Evolutionary conservation across 2,329 filamentous ascomycete species (phyloP), one percentile per base, ranked within the genome.

Genomic region (Diaporthe helianthi): DNA sequence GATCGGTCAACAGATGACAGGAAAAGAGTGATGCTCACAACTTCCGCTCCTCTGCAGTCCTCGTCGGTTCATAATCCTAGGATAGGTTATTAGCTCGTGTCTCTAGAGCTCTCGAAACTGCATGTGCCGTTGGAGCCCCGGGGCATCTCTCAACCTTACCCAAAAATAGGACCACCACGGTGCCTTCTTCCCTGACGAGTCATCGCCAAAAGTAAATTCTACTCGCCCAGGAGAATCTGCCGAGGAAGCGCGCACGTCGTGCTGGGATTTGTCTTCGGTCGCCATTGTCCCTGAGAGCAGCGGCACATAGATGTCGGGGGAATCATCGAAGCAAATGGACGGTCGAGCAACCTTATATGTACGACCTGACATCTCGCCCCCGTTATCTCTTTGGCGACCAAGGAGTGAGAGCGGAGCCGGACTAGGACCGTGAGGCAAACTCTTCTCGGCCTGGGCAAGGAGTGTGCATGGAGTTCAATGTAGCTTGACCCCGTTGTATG

Each of bases 41-140:
- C 10, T 72, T 74, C n/a, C 78, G 73, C 67, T 79, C 78, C 51
- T 76, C 75, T 0, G 74, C 76, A 2, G 75, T 70, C 68, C 79
- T 79, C 10, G 33, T 29, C 13, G 72, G 69, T 31, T 71, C 69
- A 36, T 71, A 71, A 44, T 71, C 69, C 69, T 71, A n/a, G 9
- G 46, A 5, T 29, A 33, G 26, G n/a, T 15, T 12, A 36, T 53
- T 58, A 55, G 52, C 13, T 8, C 26, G 22, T 29, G 13, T 26
- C 4, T 22, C 29, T 15, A 6, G 36, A 38, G 7, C 4, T 22
- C 29, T 15, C 9, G 36, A 38, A 10, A 26, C n/a, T 13, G n/a
- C n/a, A n/a, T n/a, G n/a, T n/a, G 9, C 6, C 22, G 10, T 13
- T 38, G 26, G 22, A 22, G 10, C n/a, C n/a, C n/a, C n/a, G n/a